Conservation (phyloP, 1,284 basidiomycete genomes). For the Wolfiporia cocos region DNA sequence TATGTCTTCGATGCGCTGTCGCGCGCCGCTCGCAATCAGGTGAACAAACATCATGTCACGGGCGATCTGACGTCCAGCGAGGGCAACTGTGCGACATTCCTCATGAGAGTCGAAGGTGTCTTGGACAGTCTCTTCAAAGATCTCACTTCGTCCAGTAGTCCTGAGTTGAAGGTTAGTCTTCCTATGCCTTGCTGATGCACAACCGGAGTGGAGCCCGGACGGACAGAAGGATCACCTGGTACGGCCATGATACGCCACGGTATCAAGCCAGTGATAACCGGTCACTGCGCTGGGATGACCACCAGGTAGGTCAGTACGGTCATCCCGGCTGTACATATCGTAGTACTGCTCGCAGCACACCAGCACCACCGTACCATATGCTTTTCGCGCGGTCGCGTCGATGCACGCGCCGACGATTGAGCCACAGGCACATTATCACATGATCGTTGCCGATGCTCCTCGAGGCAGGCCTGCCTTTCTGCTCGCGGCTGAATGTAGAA, state of each 20-base stretch:
- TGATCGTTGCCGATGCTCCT: conserved; percentile 11
- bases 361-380: too few species aligned
- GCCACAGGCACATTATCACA: conserved; percentile 12
- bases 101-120: conserved; percentile 82
- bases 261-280: too few species aligned
- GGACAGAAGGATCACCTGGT: too few species aligned
- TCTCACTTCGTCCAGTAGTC: conserved; percentile 54
- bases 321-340: background rate
- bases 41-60: conserved; percentile 56
- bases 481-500: conserved; percentile 8
- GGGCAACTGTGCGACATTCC: conserved; percentile 76
- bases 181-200: background rate
- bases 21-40: conserved; percentile 69
- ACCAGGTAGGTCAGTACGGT: too few species aligned
- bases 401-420: background rate
- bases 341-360: too few species aligned
- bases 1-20: conserved; percentile 90
- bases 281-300: too few species aligned
- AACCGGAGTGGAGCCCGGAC: too few species aligned
- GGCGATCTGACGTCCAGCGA: conserved; percentile 48
- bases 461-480: background rate
- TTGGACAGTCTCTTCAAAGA: conserved; percentile 82
- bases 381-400: conserved; percentile 3
- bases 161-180: conserved; percentile 79
- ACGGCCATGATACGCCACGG: too few species aligned